Base-by-base conservation (phyloP, 768 basidiomycete genomes). In the Suillus decipiens region DNA sequence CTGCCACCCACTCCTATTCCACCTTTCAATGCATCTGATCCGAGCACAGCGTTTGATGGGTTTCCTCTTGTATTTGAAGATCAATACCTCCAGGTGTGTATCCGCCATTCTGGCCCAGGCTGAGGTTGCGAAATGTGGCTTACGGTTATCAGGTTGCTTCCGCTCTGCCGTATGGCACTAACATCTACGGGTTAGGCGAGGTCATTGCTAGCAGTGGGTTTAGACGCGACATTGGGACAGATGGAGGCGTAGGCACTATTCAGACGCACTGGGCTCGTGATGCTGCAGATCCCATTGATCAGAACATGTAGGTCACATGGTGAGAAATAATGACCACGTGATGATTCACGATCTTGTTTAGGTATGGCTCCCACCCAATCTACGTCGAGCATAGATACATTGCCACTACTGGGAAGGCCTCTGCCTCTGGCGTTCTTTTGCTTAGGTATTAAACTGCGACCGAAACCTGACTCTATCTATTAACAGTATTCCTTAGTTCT, bases 131-230 rank as follows among this genome's bases (percentile, higher is more conserved):
- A 33, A 33, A 41, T 17, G 12, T 42, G 5, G 43, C 19, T 56
- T 12, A 56, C 39, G n/a, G 39, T 17, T 2, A 48, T 1, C 63
- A 87, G 86, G 66, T 93, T 22, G 77, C 89, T 1, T 89, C 89
- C 4, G 82, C 87, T 0, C 77, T 93, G 1, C 89, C 91, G 0
- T 71, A 81, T 8, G 79, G 81, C 41, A 82, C 90, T 3, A 92
- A 93, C 67, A 82, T 93, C 55, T 93, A 92, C 66, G 92, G 92
- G 3, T 75, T 93, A 42, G 90, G 92, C 2, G 90, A 95, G 71
- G 84, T 86, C 1, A 77, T 90, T 14, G 81, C 88, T 1, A 85
- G 84, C 69, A 88, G 87, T 64, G 89, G 89, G 5, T 87, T 89
- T 72, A 78, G 89, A 43, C 80, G 89, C 36, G 82, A 86, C 63